Evolutionary conservation across 169 alveolate genomes (phyloP), one percentile per base, ranked within the genome.

Genomic region (Eimeria maxima): DNA sequence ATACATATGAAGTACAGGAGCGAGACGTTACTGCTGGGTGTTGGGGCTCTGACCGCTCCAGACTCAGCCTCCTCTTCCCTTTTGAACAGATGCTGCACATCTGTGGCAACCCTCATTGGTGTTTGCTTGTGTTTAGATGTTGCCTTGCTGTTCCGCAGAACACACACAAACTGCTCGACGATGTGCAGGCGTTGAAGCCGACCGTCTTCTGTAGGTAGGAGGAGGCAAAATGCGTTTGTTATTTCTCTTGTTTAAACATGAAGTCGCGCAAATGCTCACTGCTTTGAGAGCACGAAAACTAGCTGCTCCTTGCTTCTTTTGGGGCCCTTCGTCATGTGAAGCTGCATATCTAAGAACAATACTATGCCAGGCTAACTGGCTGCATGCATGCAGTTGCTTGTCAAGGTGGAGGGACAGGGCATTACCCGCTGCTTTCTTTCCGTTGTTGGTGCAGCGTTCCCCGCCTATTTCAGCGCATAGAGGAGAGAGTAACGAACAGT

Each of bases 101-200:
- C 38, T 27, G 55, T 4, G 55, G 4, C 38, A 74, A 38, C 65
- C 33, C n/a, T 42, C 11, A 22, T 76, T 14, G 44, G 8, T 16
- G 60, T 33, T 8, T 44, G 27, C 29, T 22, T 42, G 24, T 42
- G 71, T 88, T 42, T 50, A 4, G 45, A 42, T 38, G n/a, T 42
- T 76, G 55, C 20, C 42, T 22, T 27, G 74, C 22, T 81, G 10
- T n/a, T 91, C 92, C 87, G 65, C 96, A 97, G 95, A 96, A 96
- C 76, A 96, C 96, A 3, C 87, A 86, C 42, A 96, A 93, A 38
- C 95, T 99, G 14, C 97, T 98, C 78, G 99, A 99, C 27, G 99
- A 99, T 94, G 96, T 99, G 38, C 97, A 98, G 65, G 97, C 83
- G 89, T 97, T 99, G 33, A 98, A 98, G 80, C 99, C 99, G 47